Conservation (phyloP, 2,329 filamentous ascomycete genomes). For the Ophiostoma populinum region DNA sequence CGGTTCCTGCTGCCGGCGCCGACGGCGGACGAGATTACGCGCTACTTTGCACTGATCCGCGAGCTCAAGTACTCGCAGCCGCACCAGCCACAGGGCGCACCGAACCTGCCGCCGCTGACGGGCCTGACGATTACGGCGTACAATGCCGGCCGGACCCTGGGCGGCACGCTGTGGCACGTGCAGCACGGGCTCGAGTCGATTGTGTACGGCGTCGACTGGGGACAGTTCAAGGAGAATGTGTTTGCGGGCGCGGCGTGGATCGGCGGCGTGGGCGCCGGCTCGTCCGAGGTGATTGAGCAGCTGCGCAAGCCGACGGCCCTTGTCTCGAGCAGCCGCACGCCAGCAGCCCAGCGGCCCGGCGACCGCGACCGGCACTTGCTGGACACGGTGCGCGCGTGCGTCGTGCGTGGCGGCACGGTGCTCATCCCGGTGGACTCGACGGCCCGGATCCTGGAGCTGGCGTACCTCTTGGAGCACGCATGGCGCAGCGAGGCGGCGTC, state of each 20-base stretch:
- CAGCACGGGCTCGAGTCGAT: constrained; percentile 94
- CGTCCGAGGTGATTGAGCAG: constrained; percentile 84
- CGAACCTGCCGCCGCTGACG: constrained; percentile 76
- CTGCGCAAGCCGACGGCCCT: constrained; percentile 83
- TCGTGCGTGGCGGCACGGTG: constrained; percentile 73
- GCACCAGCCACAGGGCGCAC: constrained; percentile 72
- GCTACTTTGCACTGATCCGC: constrained; percentile 80
- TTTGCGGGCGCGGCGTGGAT: constrained; percentile 89
- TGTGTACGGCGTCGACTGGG: constrained; percentile 96
- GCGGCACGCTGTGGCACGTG: constrained; percentile 97
- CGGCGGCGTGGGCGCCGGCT: constrained; percentile 50
- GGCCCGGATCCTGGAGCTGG: constrained; percentile 80
- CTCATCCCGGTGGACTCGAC: constrained; percentile 90
- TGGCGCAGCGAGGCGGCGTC: constrained; percentile 54
- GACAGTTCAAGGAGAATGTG: constrained; percentile 91
- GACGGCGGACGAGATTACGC: constrained; percentile 72
- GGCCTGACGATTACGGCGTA: constrained; percentile 92
- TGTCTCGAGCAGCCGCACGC: constrained; percentile 75
- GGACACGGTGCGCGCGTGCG: constrained; percentile 61
- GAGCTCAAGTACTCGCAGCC: constrained; percentile 94
- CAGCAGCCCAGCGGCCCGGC: constrained; percentile 49
- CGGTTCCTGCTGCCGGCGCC: constrained; percentile 48
- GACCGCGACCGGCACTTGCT: constrained; percentile 77
- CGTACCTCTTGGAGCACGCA: constrained; percentile 80
- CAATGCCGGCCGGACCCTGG: constrained; percentile 87